These are phyloP conservation scores for Pogostemon cablin DNA, from an alignment of 257 asterid species.

Conservation along the genomic window DNA sequence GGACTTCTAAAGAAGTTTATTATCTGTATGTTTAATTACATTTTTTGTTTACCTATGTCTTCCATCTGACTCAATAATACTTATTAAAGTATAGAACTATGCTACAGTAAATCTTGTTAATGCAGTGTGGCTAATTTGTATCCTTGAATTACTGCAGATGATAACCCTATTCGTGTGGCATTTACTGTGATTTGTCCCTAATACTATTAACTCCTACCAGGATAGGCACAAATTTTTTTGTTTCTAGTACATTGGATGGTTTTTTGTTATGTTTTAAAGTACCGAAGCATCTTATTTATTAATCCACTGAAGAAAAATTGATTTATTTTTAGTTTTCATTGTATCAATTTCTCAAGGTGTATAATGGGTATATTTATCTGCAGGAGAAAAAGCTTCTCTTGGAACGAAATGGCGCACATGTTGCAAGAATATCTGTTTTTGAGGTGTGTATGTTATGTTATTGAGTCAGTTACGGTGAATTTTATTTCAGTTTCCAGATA, in stretches of 20 bases:
- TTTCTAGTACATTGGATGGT: not conserved
- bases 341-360: conserved; percentile 19
- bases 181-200: conserved; percentile 10
- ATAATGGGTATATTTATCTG: conserved; percentile 31
- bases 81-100: not conserved
- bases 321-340: conserved; percentile 12
- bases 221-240: not conserved
- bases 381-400: conserved; percentile 94
- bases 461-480: conserved; percentile 9
- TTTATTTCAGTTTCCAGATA: conserved; percentile 23
- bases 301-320: not conserved
- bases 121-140: conserved; percentile 1
- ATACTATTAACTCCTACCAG: conserved; percentile 2
- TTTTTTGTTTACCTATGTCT: not conserved
- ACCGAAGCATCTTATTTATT: not conserved
- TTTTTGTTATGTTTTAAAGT: conserved; percentile 3
- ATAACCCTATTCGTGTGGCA: conserved; percentile 20
- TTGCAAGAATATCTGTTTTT: conserved; percentile 84
- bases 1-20: conserved; percentile 17
- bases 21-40: not conserved
- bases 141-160: conserved; percentile 11
- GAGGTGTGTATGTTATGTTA: conserved; percentile 63
- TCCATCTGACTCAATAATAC: not conserved
- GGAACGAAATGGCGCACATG: conserved; percentile 86
- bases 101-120: not conserved